phyloP scores from a whole-genome alignment of 257 asterid genomes.

The Solanum pinnatisectum region DNA sequence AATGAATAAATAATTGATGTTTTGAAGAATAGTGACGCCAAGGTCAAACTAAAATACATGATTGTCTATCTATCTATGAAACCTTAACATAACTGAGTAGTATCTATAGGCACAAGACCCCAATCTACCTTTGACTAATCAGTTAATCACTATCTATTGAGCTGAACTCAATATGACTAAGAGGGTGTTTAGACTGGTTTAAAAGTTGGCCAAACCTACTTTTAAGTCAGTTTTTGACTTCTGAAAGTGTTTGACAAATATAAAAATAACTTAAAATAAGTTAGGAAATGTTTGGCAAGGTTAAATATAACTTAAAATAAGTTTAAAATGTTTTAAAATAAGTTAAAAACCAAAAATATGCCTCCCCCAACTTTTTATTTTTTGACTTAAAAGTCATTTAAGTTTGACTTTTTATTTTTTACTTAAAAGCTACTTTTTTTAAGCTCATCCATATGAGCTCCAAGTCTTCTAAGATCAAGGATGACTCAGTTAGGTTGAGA shows the following conservation, averaged over 20 bases:
- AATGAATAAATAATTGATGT: neutral
- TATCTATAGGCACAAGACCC: neutral
- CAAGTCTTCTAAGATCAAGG: too few species aligned
- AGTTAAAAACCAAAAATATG: neutral
- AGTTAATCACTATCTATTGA: neutral
- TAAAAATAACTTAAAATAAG: neutral
- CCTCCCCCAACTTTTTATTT: neutral
- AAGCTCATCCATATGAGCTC: neutral
- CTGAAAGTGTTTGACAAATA: too few species aligned
- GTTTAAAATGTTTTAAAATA: too few species aligned
- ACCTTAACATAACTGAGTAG: neutral
- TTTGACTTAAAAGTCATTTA: neutral
- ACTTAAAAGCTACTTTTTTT: too few species aligned
- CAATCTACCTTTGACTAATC: neutral
- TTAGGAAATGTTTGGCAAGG: too few species aligned
- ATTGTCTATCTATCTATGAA: neutral
- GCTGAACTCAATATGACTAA: neutral
- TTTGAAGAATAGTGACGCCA: neutral
- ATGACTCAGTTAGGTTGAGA: neutral
- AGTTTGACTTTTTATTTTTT: too few species aligned
- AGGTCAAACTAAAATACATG: neutral
- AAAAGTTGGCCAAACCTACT: neutral
- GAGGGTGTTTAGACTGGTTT: neutral
- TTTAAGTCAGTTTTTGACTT: too few species aligned
- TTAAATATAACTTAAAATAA: too few species aligned